Evolutionary conservation across 352 stramenopile species (phyloP).

Genomic region (Phytophthora hybrid): DNA sequence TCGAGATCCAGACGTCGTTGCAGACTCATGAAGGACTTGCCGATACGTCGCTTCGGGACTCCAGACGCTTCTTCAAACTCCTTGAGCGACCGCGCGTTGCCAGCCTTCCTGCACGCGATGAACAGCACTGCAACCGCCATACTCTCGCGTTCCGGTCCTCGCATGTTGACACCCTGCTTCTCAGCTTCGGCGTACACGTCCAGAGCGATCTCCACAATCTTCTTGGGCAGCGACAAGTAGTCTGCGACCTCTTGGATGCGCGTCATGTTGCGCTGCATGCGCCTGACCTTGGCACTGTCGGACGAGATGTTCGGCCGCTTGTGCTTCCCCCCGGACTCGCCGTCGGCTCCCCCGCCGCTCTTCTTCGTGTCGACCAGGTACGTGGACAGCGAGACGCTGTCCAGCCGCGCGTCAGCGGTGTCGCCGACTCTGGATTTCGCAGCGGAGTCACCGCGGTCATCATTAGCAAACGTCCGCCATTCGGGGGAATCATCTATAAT

Average conservation of each 20-base stretch:
- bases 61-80: constrained; percentile 82
- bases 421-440: constrained; percentile 86
- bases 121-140: constrained; percentile 76
- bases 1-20: constrained; percentile 64
- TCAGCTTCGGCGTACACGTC: constrained; percentile 79
- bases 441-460: constrained; percentile 83
- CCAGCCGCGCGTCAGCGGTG: constrained; percentile 63
- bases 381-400: constrained; percentile 70
- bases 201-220: constrained; percentile 75
- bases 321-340: constrained; percentile 41
- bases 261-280: constrained; percentile 76
- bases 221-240: constrained; percentile 68
- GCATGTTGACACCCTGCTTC: constrained; percentile 70
- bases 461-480: constrained; percentile 90
- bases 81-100: constrained; percentile 75
- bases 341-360: constrained; percentile 30
- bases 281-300: constrained; percentile 64
- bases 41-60: constrained; percentile 77
- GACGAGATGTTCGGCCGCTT: constrained; percentile 70
- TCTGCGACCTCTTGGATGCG: constrained; percentile 77
- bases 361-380: constrained; percentile 74
- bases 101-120: constrained; percentile 74
- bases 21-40: constrained; percentile 82
- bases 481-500: constrained; percentile 90
- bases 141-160: constrained; percentile 71